phyloP scores from a whole-genome alignment of 2,329 filamentous ascomycete genomes.

The Aspergillus tamarii region DNA sequence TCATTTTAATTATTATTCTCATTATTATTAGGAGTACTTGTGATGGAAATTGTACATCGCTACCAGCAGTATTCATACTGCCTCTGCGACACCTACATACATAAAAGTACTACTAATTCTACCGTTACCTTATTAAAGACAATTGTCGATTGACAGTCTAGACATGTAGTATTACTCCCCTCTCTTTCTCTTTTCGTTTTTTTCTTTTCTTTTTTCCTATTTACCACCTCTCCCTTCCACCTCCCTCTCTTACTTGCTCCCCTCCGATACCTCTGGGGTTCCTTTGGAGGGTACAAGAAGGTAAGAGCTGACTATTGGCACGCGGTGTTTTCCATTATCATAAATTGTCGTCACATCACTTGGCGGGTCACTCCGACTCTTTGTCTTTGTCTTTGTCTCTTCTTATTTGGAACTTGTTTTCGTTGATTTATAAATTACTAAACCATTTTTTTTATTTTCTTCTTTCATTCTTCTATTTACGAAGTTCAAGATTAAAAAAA shows the following conservation, averaged over 20 bases:
- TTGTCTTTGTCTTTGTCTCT: constrained; percentile 16
- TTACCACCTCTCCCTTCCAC: not conserved
- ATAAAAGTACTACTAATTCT: not conserved
- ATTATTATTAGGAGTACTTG: constrained; percentile 2
- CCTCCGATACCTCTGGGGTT: not conserved
- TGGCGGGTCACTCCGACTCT: constrained; percentile 20
- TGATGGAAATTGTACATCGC: constrained; percentile 2
- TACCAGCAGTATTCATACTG: not conserved
- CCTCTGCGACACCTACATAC: constrained; percentile 1
- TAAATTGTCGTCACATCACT: constrained; percentile 14
- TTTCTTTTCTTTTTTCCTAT: not conserved
- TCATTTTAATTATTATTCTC: constrained; percentile 2
- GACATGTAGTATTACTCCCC: not conserved
- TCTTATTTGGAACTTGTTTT: constrained; percentile 4
- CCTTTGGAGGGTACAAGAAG: not conserved
- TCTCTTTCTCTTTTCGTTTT: not conserved
- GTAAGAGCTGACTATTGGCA: not conserved
- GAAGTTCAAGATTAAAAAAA: not conserved
- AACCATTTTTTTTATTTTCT: constrained; percentile 2
- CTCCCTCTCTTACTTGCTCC: not conserved
- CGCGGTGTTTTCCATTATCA: not conserved
- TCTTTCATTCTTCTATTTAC: not conserved
- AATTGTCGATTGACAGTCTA: not conserved
- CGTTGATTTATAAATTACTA: constrained; percentile 1
- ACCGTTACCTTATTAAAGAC: not conserved